Evolutionary conservation across 257 asterid genomes (phyloP), one percentile per base, ranked within the genome.

Genomic region (Jacaranda copaia): DNA sequence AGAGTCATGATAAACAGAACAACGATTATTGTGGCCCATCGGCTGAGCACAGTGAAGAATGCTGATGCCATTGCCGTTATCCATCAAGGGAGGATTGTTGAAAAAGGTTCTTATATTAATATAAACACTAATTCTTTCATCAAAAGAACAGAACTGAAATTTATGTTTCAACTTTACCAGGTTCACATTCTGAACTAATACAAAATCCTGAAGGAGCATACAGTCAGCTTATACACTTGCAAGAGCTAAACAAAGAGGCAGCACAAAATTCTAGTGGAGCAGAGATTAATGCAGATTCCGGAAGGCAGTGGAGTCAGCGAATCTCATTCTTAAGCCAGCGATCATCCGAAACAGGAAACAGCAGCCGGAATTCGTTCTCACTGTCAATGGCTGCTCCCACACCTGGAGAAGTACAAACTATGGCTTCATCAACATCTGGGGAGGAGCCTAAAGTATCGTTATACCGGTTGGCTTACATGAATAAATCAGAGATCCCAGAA

Each of bases 1-100:
- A 77, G 82, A 39, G 80, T 89, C 78, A 89, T 87, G 93, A 53
- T 79, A 3, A 73, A 67, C 63, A 66, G 90, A 73, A 89, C 93
- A 45, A 89, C 89, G 1, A 51, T 89, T 0, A 70, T 87, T 4
- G 90, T 87, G 3, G 93, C 93, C 9, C 93, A 89, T 77, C 84
- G 93, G 4, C 79, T 89, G 13, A 82, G 85, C 68, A 85, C 93
- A 1, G 81, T 87, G 6, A 85, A 85, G 82, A 85, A 87, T 38
- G 89, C 89, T 1, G 85, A 89, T 35, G 58, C 73, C 53, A 87
- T 89, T 69, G 90, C 85, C 20, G 90, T 89, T 40, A 77, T 85
- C 68, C 86, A 73, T 20, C 78, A 73, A 18, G 90, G 93, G 14
- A 85, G 81, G 73, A 76, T 87, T 3, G 79, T 81, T 5, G 91